These are phyloP conservation scores for Kappamyces sp. DNA, from an alignment of 192 early-diverging fungal species.

Conservation along the genomic window DNA sequence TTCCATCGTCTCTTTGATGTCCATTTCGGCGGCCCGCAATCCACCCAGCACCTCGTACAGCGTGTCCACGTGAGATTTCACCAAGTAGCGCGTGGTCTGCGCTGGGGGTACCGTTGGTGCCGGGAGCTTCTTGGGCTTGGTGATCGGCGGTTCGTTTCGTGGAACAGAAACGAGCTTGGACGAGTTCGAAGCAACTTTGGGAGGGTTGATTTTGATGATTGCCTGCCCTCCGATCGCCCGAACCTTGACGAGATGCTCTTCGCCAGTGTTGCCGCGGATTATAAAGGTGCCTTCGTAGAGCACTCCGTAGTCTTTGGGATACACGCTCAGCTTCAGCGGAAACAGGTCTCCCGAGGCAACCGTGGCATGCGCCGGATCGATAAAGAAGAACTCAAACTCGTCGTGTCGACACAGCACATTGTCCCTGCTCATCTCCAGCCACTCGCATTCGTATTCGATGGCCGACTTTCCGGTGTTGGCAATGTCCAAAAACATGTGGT, in stretches of 20 bases:
- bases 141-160: slow-evolving; percentile 7
- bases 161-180: slow-evolving; percentile 10
- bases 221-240: slow-evolving; percentile 49
- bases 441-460: slow-evolving; percentile 46
- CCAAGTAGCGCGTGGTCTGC: slow-evolving; percentile 11
- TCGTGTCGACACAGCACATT: slow-evolving; percentile 29
- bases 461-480: slow-evolving; percentile 44
- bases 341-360: slow-evolving; percentile 31
- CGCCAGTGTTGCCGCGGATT: slow-evolving; percentile 46
- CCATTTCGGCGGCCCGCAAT: slow-evolving; percentile 44
- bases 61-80: slow-evolving; percentile 43
- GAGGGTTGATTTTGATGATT: slow-evolving; percentile 47
- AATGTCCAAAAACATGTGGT: slow-evolving; percentile 31
- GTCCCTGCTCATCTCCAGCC: slow-evolving; percentile 31
- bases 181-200: slow-evolving; percentile 9
- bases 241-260: slow-evolving; percentile 40
- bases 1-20: slow-evolving; percentile 20
- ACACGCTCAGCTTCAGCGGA: slow-evolving; percentile 29
- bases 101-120: slow-evolving; percentile 24
- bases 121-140: slow-evolving; percentile 14
- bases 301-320: slow-evolving; percentile 46
- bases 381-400: slow-evolving; percentile 55
- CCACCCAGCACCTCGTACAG: slow-evolving; percentile 48
- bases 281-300: slow-evolving; percentile 38
- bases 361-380: slow-evolving; percentile 41